Evolutionary conservation across 2,329 filamentous ascomycete genomes (phyloP).

Genomic region (Rutstroemia sp.): DNA sequence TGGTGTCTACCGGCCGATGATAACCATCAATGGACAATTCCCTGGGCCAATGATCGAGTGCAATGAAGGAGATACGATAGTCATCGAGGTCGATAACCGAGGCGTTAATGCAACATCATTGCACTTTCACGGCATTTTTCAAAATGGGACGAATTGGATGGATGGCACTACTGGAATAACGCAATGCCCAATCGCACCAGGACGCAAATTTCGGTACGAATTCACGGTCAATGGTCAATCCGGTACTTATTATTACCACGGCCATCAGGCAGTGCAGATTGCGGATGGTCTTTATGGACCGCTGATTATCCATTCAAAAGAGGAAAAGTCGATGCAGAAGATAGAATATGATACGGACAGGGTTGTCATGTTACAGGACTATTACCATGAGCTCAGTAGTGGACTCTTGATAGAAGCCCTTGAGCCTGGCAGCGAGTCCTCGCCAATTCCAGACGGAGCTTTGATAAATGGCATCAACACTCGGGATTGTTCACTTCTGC

Average conservation of each 20-base stretch:
- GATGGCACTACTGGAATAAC: slow-evolving; percentile 59
- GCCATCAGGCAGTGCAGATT: slow-evolving; percentile 56
- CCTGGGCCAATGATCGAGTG: slow-evolving; percentile 66
- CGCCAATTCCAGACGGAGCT: slow-evolving; percentile 39
- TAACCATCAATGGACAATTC: slow-evolving; percentile 69
- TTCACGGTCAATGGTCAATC: slow-evolving; percentile 52
- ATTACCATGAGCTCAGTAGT: slow-evolving; percentile 56
- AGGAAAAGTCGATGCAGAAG: slow-evolving; percentile 43
- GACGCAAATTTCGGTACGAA: slow-evolving; percentile 55
- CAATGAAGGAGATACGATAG: slow-evolving; percentile 64
- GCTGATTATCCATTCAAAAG: slow-evolving; percentile 55
- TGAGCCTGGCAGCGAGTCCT: slow-evolving; percentile 35
- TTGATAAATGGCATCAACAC: slow-evolving; percentile 38
- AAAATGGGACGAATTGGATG: slow-evolving; percentile 69
- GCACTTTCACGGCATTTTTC: slow-evolving; percentile 73
- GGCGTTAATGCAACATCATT: slow-evolving; percentile 56
- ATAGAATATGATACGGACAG: slow-evolving; percentile 50
- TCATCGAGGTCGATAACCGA: slow-evolving; percentile 62
- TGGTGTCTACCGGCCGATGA: slow-evolving; percentile 48
- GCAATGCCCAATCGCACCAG: slow-evolving; percentile 59
- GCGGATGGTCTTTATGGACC: slow-evolving; percentile 63
- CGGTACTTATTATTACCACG: slow-evolving; percentile 55
- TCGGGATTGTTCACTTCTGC: slow-evolving; percentile 32
- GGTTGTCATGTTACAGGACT: slow-evolving; percentile 62
- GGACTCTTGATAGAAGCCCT: slow-evolving; percentile 33